Evolutionary conservation across 257 asterid genomes (phyloP), one percentile per base, ranked within the genome.

Genomic region (Handroanthus guayacan): DNA sequence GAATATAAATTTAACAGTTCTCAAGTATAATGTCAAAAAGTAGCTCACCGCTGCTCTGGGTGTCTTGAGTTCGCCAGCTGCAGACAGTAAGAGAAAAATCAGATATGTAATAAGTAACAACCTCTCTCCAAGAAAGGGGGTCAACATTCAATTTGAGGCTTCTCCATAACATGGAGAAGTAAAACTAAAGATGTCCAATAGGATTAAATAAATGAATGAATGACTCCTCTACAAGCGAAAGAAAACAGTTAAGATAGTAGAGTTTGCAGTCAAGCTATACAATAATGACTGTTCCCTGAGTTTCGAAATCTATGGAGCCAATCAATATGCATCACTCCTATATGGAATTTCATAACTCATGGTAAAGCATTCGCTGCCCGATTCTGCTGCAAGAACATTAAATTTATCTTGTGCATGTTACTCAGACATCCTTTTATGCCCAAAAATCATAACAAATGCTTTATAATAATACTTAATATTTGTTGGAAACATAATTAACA

Each of bases 21-120:
- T 54, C 12, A 20, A 77, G 65, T 41, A 71, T 39, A 48, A 60
- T 13, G 38, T 57, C 18, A 45, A 55, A 62, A 54, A 74, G 79
- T 47, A 80, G 76, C 95, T 89, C 77, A 95, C 98, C 86, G 64
- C 69, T 84, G 84, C 62, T 89, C 97, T 58, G 82, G 56, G 43
- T 77, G 88, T 74, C 90, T 86, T 60, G 93, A 73, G 78, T 70
- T 82, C 61, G 82, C 78, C 71, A 63, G 83, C 99, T 95, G 97
- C 86, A 85, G 63, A 69, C 62, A 74, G 69, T 62, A 18, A 80
- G 74, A 81, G 69, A 80, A 66, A 71, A 38, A 72, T 88, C 75
- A 83, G 82, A 64, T 72, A 69, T 69, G 39, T 17, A 41, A 51
- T 6, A 61, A 36, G 65, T 18, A 17, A 41, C 63, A 77, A 72